These are phyloP conservation scores for Boletellus ananiceps DNA, from an alignment of 768 basidiomycete genomes.

Conservation along the genomic window DNA sequence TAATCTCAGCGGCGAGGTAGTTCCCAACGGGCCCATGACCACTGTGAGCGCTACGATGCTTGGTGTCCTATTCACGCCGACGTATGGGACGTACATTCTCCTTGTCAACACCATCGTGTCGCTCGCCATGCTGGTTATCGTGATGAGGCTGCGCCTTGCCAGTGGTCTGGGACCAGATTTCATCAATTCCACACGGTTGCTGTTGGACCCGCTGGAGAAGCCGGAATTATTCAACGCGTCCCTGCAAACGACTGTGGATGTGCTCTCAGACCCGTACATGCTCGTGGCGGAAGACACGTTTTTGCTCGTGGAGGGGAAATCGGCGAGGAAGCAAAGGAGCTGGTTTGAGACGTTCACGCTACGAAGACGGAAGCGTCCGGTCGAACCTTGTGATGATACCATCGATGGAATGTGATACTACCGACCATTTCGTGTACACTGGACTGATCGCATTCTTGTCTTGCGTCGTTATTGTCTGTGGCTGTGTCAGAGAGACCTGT, in stretches of 20 bases:
- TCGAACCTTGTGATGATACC: too few relatives aligned
- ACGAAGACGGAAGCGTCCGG: too few relatives aligned
- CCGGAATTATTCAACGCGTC: constrained; percentile 4
- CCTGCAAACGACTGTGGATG: not conserved
- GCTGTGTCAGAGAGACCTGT: constrained; percentile 14
- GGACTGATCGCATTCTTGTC: too few relatives aligned
- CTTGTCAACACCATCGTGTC: constrained; percentile 2
- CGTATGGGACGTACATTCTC: constrained; percentile 1
- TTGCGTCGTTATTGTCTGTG: constrained; percentile 3
- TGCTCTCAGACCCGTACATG: constrained; percentile 2
- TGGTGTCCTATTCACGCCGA: not conserved
- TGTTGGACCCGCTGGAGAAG: constrained; percentile 3
- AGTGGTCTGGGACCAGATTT: constrained; percentile 3
- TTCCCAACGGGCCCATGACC: constrained; percentile 42
- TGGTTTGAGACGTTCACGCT: too few relatives aligned
- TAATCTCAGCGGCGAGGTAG: constrained; percentile 25
- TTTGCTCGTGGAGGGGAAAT: too few relatives aligned
- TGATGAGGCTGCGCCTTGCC: not conserved
- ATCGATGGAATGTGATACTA: too few relatives aligned
- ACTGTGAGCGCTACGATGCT: not conserved
- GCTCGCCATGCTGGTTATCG: not conserved
- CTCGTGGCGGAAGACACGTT: too few relatives aligned
- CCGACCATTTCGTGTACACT: too few relatives aligned
- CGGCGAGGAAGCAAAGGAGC: too few relatives aligned
- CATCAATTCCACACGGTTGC: not conserved